Percentiles rank a stretch among this genome's conserved stretches.
Conservation (phyloP, 257 asterid genomes). For the Lycium barbarum region DNA sequence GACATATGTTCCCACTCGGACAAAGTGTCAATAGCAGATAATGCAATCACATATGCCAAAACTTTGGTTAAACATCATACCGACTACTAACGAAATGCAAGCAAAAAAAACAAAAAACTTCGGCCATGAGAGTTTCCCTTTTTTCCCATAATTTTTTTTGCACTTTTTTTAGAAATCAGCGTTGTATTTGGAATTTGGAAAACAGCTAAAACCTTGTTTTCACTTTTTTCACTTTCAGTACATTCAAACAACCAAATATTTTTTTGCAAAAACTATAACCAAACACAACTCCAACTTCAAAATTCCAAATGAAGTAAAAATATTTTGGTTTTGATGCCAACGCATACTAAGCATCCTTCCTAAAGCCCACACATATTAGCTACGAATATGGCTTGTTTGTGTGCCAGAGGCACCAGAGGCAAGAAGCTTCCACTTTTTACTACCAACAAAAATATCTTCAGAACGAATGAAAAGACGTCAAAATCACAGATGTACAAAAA, state of each 20-base stretch:
- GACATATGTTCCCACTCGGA: background rate
- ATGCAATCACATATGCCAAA: background rate
- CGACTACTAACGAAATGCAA: background rate
- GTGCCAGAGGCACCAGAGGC: background rate
- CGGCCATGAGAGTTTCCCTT: too few species aligned
- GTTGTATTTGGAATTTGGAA: too few species aligned
- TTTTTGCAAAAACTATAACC: too few species aligned
- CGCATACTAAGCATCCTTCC: background rate
- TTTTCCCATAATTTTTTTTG: too few species aligned
- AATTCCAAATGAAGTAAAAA: too few species aligned
- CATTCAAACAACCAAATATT: too few species aligned
- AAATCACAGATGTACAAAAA: slow-evolving; percentile 15
- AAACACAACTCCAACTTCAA: too few species aligned
- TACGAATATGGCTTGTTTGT: background rate
- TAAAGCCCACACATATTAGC: background rate
- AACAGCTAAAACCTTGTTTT: too few species aligned
- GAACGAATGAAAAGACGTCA: background rate
- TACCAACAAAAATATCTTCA: background rate
- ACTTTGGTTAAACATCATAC: background rate
- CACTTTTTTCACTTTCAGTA: too few species aligned
- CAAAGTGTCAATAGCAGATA: slow-evolving; percentile 26
- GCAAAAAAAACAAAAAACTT: background rate
- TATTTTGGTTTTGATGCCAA: too few species aligned
- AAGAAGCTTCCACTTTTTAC: background rate
- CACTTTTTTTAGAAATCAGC: too few species aligned